These are phyloP conservation scores for Cnidoscolus chayamansa DNA, from an alignment of 441 rosid species.

Conservation along the genomic window DNA sequence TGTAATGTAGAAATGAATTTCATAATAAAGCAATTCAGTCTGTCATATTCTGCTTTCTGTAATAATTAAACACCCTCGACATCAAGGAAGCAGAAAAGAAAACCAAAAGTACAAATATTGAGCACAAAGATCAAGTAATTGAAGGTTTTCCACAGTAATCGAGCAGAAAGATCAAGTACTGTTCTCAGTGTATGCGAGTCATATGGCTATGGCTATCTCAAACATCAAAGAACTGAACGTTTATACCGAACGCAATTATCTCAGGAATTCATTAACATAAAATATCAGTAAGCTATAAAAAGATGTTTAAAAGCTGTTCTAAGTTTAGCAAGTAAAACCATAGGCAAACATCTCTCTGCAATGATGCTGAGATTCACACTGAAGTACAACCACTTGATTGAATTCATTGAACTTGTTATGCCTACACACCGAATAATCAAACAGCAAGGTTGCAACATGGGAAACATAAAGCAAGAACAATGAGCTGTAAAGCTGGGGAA, in stretches of 20 bases:
- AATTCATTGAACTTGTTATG: neutral
- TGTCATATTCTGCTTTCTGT: neutral
- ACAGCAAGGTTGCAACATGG: neutral
- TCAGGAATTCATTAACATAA: neutral
- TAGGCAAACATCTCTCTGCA: neutral
- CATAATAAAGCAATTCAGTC: neutral
- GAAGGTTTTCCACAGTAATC: too few relatives aligned
- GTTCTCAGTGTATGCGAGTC: neutral
- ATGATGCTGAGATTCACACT: neutral
- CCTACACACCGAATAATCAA: neutral
- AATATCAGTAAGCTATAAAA: neutral
- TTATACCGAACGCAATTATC: neutral
- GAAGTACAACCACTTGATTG: neutral
- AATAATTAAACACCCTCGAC: neutral
- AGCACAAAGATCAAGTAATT: too few relatives aligned
- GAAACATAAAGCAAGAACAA: neutral
- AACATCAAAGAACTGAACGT: neutral
- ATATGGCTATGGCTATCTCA: neutral
- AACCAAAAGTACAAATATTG: neutral
- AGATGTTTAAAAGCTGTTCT: neutral
- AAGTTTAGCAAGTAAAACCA: neutral
- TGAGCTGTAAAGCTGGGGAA: neutral
- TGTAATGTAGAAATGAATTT: neutral
- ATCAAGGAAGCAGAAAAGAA: slow-evolving; percentile 3
- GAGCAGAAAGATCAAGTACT: neutral